Base-by-base conservation (phyloP, 768 basidiomycete genomes). In the Dentipellis sp. region DNA sequence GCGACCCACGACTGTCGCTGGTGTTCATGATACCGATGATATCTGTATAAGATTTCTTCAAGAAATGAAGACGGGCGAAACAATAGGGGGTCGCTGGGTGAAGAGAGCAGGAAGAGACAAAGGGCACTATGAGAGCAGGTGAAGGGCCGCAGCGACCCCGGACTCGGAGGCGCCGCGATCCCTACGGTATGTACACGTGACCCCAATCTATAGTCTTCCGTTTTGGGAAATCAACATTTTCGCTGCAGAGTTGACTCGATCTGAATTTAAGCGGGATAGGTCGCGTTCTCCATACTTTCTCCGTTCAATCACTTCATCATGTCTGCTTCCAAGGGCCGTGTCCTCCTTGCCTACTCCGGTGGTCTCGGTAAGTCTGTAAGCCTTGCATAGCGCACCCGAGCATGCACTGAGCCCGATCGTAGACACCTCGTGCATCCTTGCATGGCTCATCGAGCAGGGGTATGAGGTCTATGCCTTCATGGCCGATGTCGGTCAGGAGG, bases 391-490 rank as follows among this genome's bases (percentile, higher is more conserved):
- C 22, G 12, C 0, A 29, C 23, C 48, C 29, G 8, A 19, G 42
- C 19, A 8, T 29, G 39, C 21, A n/a, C 35, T 36, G 50, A 17
- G 45, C 10, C 29, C 35, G 23, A 47, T 47, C 12, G 10, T 45
- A 4, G 97, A 99, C 73, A 99, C 97, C 19, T 97, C 95, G 38
- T 98, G 95, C 74, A 99, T 99, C 75, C 86, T 98, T 64, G 92
- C 92, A 53, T 99, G 95, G 95, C 78, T 99, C 72, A 93, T 98
- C 71, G 97, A 99, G 70, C 79, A 97, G 70, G 94, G 92, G 56
- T 99, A 98, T 73, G 91, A 98, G 67, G 95, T 97, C 61, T 83
- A 88, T 63, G 92, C 94, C 21, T 98, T 94, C 81, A 94, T 95
- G 90, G 91, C 92, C 11, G 91, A 94, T 73, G 88, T 95, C 55